Evolutionary conservation across 352 stramenopile species (phyloP), one percentile per base, ranked within the genome.

Genomic region (Globisporangium alternatum): DNA sequence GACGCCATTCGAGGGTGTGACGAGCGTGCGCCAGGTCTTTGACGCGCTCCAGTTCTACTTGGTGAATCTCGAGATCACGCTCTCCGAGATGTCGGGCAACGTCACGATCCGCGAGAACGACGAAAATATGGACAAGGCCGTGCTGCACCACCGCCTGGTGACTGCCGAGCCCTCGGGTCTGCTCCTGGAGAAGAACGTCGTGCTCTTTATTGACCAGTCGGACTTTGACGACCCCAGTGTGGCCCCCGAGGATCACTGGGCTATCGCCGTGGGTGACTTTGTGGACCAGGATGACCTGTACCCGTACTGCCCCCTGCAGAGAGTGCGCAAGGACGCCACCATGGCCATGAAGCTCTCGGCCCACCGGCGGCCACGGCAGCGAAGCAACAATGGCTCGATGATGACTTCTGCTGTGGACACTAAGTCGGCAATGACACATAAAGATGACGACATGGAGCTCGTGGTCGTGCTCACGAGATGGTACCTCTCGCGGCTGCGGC

Each of bases 51-150:
- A 68, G 48, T 74, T 76, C 12, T 78, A 76, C 48, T 72, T 69
- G 17, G 70, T 69, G 41, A 87, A 87, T 37, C 52, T 80, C 8
- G 80, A 88, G 65, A 83, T 88, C 69, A 81, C 74, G 56, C 78
- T 85, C 47, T 81, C 80, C 2, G 80, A 88, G 57, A 54, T 54
- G 57, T 54, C 57, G 6, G 57, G 44, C 21, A 55, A 43, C 44
- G 47, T 63, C n/a, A 63, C 57, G 57, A 63, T 63, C 47, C 57
- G 57, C 21, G 57, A 63, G 57, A 56, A 63, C 28, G 57, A 63
- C 33, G 54, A 77, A 74, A 41, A 28, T 15, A 44, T 5, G 5
- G 56, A 62, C 12, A 52, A 49, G 28, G 33, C 56, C n/a, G 30
- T 54, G 56, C 41, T 54, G 25, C 56, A 62, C 9, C 44, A 62